These are phyloP conservation scores for Leonotis leonurus DNA, from an alignment of 257 asterid species.

Conservation along the genomic window DNA sequence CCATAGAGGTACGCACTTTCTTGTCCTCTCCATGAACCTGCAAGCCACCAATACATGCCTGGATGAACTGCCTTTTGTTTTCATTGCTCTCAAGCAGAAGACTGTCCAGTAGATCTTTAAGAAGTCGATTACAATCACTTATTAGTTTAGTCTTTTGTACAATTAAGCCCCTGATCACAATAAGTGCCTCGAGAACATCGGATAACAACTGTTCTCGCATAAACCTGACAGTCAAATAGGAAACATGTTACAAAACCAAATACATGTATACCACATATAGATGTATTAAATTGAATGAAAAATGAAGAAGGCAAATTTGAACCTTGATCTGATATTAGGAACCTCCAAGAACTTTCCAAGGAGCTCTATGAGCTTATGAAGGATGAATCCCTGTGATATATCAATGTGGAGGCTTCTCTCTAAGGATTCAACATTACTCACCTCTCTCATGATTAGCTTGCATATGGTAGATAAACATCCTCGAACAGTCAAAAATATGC, in stretches of 20 bases:
- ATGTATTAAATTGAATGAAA: neutral
- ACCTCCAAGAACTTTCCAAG: slow-evolving; percentile 96
- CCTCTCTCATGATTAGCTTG: slow-evolving; percentile 76
- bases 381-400: slow-evolving; percentile 96
- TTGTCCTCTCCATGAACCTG: slow-evolving; percentile 82
- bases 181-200: slow-evolving; percentile 93
- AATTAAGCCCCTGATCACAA: slow-evolving; percentile 91
- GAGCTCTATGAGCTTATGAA: slow-evolving; percentile 96
- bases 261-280: neutral
- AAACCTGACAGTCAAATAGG: slow-evolving; percentile 54
- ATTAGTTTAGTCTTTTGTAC: slow-evolving; percentile 96
- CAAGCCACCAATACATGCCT: slow-evolving; percentile 94
- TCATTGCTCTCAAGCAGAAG: slow-evolving; percentile 91
- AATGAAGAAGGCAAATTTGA: slow-evolving; percentile 11
- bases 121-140: slow-evolving; percentile 84
- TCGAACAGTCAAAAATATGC: slow-evolving; percentile 84
- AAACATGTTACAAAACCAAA: neutral
- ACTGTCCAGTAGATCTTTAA: slow-evolving; percentile 90
- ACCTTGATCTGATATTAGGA: slow-evolving; percentile 91
- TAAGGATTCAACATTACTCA: slow-evolving; percentile 69
- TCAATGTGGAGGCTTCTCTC: slow-evolving; percentile 98
- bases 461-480: slow-evolving; percentile 77
- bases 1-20: slow-evolving; percentile 88
- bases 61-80: slow-evolving; percentile 88
- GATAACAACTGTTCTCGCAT: slow-evolving; percentile 83